Conservation (phyloP, 2,329 filamentous ascomycete genomes). For the Diplodia seriata region DNA sequence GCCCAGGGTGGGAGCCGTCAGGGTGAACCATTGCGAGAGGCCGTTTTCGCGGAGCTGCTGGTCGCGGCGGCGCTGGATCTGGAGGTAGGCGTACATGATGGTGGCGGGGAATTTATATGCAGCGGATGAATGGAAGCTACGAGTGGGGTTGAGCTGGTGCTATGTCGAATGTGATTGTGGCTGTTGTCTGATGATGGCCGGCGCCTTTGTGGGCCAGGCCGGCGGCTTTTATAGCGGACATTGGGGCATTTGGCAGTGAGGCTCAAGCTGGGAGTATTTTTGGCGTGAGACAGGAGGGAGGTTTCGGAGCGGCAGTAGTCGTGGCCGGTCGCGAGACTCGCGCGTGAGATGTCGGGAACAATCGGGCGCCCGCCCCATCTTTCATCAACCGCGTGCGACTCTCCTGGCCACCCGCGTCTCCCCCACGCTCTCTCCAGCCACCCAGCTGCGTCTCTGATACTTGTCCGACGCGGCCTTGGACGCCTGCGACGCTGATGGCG, state of each 20-base stretch:
- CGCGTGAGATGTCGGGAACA: neutral
- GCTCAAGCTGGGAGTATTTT: conserved; percentile 11
- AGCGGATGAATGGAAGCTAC: conserved; percentile 22
- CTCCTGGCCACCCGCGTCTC: conserved; percentile 6
- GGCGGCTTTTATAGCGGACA: conserved; percentile 25
- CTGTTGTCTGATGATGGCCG: conserved; percentile 7
- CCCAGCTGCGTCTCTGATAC: conserved; percentile 7
- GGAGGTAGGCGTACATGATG: conserved; percentile 29
- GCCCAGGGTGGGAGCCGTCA: conserved; percentile 24
- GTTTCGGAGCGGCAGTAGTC: conserved; percentile 15
- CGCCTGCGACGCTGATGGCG: conserved; percentile 10
- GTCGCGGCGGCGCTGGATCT: conserved; percentile 32
- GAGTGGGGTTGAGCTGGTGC: conserved; percentile 14
- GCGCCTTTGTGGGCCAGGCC: neutral
- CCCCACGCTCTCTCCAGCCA: conserved; percentile 8
- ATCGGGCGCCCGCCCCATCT: conserved; percentile 7
- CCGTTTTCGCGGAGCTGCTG: conserved; percentile 27
- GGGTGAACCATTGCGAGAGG: conserved; percentile 30
- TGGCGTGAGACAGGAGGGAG: conserved; percentile 9
- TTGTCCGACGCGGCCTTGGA: conserved; percentile 9
- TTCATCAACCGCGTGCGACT: conserved; percentile 9
- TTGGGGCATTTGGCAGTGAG: neutral
- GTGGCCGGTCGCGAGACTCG: neutral
- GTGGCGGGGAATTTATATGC: neutral
- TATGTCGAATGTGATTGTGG: conserved; percentile 17